A percentile compares a stretch with the other conserved stretches of the same genome.
Conservation (phyloP, 163 green algal species). For the Chloroidium sp. region DNA sequence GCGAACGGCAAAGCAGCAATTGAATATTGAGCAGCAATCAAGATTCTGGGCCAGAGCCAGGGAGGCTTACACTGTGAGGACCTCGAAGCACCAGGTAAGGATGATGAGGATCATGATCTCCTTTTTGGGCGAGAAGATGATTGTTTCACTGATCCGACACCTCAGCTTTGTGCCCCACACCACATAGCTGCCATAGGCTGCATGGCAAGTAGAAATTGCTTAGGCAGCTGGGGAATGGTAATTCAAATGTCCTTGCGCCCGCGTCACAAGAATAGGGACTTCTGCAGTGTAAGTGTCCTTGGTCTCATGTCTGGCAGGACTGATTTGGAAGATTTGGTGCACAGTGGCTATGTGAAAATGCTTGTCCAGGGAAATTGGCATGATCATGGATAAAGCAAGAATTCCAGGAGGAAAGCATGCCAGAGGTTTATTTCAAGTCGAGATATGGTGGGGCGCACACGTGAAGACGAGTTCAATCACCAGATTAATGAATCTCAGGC, state of each 20-base stretch:
- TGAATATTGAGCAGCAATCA: not conserved
- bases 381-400: too few species aligned
- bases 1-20: too few species aligned
- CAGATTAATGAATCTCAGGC: constrained; percentile 8
- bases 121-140: constrained; percentile 15
- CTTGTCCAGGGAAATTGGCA: too few species aligned
- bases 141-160: constrained; percentile 1
- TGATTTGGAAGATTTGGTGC: too few species aligned
- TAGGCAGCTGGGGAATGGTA: not conserved
- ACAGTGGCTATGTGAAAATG: too few species aligned
- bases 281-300: too few species aligned
- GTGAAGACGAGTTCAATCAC: constrained; percentile 6
- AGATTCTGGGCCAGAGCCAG: not conserved
- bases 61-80: constrained; percentile 9
- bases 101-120: constrained; percentile 19
- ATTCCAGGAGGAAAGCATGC: not conserved
- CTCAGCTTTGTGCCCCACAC: constrained; percentile 7
- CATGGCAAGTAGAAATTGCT: not conserved
- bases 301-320: too few species aligned
- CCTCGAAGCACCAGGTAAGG: constrained; percentile 21
- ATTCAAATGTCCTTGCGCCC: too few species aligned
- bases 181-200: constrained; percentile 23
- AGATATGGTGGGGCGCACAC: not conserved
- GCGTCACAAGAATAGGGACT: too few species aligned
- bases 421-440: not conserved